A percentile compares a stretch with the other conserved stretches of the same genome.
Evolutionary conservation across 495 filamentous ascomycete species (phyloP).

Genomic region (Trichoderma orchidacearum): DNA sequence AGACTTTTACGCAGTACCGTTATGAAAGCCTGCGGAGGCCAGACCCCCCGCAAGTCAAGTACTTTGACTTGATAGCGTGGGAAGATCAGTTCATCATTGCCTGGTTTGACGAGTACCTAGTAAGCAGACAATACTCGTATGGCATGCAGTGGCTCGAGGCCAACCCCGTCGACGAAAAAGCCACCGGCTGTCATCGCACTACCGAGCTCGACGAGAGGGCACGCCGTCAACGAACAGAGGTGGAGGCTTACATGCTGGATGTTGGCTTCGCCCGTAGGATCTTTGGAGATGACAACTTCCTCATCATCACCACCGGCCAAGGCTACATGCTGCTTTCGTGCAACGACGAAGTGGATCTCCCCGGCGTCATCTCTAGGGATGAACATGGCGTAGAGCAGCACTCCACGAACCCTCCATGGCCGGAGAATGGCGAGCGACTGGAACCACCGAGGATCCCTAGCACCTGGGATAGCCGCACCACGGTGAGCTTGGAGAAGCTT

Average conservation of each 20-base stretch:
- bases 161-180: background rate
- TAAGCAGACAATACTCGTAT: background rate
- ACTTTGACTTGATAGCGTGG: background rate
- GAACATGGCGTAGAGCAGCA: background rate
- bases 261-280: background rate
- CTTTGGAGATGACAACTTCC: background rate
- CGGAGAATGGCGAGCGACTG: background rate
- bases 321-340: background rate
- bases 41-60: background rate
- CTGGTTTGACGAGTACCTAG: background rate
- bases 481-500: background rate
- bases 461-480: background rate
- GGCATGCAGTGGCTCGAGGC: background rate
- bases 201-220: background rate
- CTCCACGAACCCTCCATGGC: background rate
- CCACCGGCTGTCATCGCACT: background rate
- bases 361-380: background rate
- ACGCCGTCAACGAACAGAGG: background rate
- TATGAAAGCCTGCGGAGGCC: background rate
- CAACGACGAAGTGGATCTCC: background rate
- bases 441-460: background rate
- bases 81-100: background rate
- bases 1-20: background rate
- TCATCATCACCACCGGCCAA: background rate
- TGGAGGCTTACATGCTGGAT: background rate